Evolutionary conservation across 2,329 filamentous ascomycete species (phyloP).

Genomic region (Dactylellina cionopaga): DNA sequence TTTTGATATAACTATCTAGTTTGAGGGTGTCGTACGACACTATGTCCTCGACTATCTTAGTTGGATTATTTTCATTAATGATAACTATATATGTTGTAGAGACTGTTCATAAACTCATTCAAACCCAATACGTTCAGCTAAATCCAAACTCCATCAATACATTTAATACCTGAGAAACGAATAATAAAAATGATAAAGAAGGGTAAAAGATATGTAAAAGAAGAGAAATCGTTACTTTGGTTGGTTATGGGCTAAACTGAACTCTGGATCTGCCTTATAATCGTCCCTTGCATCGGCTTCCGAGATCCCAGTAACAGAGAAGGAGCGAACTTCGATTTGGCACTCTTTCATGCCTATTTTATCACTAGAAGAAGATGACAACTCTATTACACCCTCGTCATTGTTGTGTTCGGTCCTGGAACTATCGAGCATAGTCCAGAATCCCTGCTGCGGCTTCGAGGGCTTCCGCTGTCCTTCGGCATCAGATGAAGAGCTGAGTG

Average conservation of each 20-base stretch:
- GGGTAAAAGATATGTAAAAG: no score
- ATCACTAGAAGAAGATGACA: neutral
- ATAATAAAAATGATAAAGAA: no score
- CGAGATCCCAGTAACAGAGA: neutral
- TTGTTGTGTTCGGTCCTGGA: neutral
- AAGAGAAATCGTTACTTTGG: no score
- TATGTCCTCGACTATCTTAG: no score
- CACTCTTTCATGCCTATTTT: neutral
- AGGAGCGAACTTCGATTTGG: neutral
- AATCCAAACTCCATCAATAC: no score
- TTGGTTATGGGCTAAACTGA: neutral
- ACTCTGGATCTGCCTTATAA: neutral
- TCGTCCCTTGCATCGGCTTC: neutral
- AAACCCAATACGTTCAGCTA: no score
- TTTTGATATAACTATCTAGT: no score
- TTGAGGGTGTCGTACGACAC: no score
- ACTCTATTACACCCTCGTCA: neutral
- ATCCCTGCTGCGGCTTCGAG: neutral
- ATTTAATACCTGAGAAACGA: no score
- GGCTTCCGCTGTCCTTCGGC: neutral
- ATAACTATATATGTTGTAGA: no score
- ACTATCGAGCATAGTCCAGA: conserved; percentile 4
- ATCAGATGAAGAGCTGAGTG: neutral
- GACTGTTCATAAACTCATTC: no score
- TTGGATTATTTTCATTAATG: no score